Evolutionary conservation across 768 basidiomycete genomes (phyloP), one percentile per base, ranked within the genome.

Genomic region (Agaricus bisporus): DNA sequence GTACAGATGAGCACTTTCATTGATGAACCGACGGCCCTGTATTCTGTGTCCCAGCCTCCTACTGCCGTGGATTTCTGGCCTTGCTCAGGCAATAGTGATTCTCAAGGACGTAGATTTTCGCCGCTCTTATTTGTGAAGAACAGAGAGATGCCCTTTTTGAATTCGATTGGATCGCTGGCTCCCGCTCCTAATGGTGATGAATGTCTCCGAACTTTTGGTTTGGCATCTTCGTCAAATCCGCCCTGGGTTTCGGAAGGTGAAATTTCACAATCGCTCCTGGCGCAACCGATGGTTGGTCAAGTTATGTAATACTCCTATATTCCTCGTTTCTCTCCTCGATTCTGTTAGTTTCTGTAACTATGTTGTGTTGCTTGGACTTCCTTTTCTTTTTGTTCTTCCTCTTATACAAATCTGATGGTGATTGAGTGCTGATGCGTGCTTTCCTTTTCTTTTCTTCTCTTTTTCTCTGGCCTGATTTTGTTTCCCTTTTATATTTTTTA

Each of bases 1-100:
- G 69, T 82, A 20, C 82, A 83, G 58, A 78, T 82, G 76, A 65
- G 73, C 14, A 71, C 67, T 0, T 81, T 81, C 54, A 65, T 74
- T 60, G 81, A 83, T 56, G 73, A 74, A 37, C 61, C 62, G 36
- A 66, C 68, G 61, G 60, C 59, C 12, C 42, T 60, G 10, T 53
- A 32, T 32, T 54, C 52, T 9, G 44, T 15, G 4, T 46, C 28
- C 29, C 53, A 54, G 32, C 46, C 39, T 18, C 39, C 53, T 46
- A 20, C 32, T 48, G 56, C 25, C 45, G 49, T 41, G 7, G 58
- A 45, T 55, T 61, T 50, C 17, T 67, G 64, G 64, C 62, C 64
- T 1, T 66, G 63, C 64, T 42, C 58, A n/a, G 49, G 55, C 45
- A 42, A 22, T 25, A 36, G 18, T 20, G 57, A 49, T 20, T 20